Conservation (phyloP, 345 rosid genomes). For the Syzygium jambos region DNA sequence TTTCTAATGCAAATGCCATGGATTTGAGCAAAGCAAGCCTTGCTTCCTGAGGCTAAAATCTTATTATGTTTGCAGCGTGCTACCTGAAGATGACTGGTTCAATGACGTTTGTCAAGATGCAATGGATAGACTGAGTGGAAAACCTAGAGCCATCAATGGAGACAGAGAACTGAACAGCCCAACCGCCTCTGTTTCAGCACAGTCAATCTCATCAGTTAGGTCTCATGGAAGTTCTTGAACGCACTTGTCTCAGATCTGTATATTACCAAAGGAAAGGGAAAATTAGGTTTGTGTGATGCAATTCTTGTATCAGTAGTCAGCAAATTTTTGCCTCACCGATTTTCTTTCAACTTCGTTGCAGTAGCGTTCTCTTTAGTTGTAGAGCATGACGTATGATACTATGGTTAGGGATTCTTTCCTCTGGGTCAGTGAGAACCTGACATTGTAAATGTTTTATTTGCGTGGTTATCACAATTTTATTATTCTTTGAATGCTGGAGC, state of each 20-base stretch:
- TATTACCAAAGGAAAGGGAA: conserved; percentile 17
- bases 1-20: background rate
- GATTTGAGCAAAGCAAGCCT: background rate
- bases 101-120: conserved; percentile 72
- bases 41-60: background rate
- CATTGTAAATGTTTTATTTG: conserved; percentile 25
- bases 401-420: background rate
- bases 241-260: conserved; percentile 17
- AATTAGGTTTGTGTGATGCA: background rate
- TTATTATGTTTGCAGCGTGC: conserved; percentile 36
- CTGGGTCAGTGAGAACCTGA: background rate
- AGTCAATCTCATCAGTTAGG: conserved; percentile 85
- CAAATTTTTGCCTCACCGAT: background rate
- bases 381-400: conserved; percentile 3
- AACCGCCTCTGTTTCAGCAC: conserved; percentile 94
- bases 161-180: conserved; percentile 83
- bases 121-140: conserved; percentile 83
- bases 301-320: conserved; percentile 9
- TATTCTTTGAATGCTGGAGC: conserved; percentile 8
- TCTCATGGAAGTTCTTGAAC: conserved; percentile 77
- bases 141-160: conserved; percentile 62
- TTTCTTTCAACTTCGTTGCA: background rate
- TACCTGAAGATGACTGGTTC: conserved; percentile 95
- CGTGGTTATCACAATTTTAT: conserved; percentile 2
- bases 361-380: background rate